Evolutionary conservation across 2,329 filamentous ascomycete species (phyloP).

Genomic region (Raffaelea deltoideospora): DNA sequence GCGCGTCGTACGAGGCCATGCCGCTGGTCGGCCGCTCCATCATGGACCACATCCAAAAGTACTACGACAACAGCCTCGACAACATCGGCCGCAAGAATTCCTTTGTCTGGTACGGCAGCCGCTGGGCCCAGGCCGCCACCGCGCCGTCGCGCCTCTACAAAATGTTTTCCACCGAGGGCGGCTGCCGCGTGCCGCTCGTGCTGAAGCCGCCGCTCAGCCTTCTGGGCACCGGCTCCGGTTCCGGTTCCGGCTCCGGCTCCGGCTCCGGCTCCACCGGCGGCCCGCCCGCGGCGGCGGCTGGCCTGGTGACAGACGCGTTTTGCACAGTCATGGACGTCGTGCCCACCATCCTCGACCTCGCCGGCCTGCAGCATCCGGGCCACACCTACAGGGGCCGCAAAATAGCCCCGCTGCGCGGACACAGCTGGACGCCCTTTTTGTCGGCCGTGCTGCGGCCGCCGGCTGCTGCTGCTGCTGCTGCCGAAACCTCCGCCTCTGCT

Average conservation of each 20-base stretch:
- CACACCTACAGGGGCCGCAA: too few relatives aligned
- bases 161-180: conserved; percentile 27
- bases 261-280: too few relatives aligned
- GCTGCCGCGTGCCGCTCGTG: conserved; percentile 35
- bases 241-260: too few relatives aligned
- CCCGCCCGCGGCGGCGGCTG: too few relatives aligned
- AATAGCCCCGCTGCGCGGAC: too few relatives aligned
- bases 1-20: conserved; percentile 10
- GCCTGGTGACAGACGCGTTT: conserved; percentile 30
- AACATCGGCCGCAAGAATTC: conserved; percentile 38
- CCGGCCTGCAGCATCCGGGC: too few relatives aligned
- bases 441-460: too few relatives aligned
- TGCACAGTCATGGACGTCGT: conserved; percentile 36
- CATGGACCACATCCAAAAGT: conserved; percentile 23
- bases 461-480: too few relatives aligned
- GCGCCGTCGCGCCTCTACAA: conserved; percentile 15
- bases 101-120: conserved; percentile 42
- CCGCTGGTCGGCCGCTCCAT: conserved; percentile 9
- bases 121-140: conserved; percentile 27
- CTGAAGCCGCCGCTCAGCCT: conserved; percentile 14
- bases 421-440: too few relatives aligned
- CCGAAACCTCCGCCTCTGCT: too few relatives aligned
- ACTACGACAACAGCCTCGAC: conserved; percentile 40
- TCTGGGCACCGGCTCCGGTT: too few relatives aligned
- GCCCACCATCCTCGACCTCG: too few relatives aligned